Evolutionary conservation across 495 filamentous ascomycete species (phyloP), one percentile per base, ranked within the genome.

Genomic region (Penicillium diatomitis): DNA sequence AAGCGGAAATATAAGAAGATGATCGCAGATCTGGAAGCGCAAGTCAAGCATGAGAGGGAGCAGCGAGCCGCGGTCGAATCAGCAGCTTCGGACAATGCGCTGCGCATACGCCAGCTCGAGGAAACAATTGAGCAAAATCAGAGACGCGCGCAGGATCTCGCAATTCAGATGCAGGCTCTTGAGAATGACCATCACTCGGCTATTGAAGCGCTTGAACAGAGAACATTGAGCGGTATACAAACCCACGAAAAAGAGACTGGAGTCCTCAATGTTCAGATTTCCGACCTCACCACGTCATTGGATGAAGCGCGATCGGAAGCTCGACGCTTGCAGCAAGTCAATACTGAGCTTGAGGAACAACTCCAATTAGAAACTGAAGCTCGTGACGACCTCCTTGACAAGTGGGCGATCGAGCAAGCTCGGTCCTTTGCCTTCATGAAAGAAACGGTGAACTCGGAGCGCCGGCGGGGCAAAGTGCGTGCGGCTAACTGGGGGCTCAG

Each of bases 231-330:
- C 54, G 70, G 8, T 50, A 51, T 20, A 8, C 62, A 64, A 37
- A 56, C 65, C 7, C 61, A 71, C 6, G 73, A 77, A 44, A 71
- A 70, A 47, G 73, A 77, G 20, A 55, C 61, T 0, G 69, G 69
- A 0, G 49, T 41, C 9, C 54, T 75, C 44, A 75, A 73, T 41
- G 66, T 68, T 38, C 66, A 58, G 10, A 57, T 71, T 46, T 65
- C 65, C 3, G 58, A 68, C 12, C 64, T 70, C 38, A 62, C 60
- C 37, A 73, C 70, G 2, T 63, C 64, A 2, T 62, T 75, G 2
- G 59, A 69, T 8, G 51, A 28, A 4, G 51, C 63, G 9, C 57
- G 59, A 28, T 57, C 55, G 3, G 71, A 75, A 46, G 51, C 55
- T 1, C 60, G 57, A 8, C 64, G 61, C 44, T 55, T 72, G 12